Evolutionary conservation across 2,329 filamentous ascomycete genomes (phyloP).

Genomic region (Shiraia sp.): DNA sequence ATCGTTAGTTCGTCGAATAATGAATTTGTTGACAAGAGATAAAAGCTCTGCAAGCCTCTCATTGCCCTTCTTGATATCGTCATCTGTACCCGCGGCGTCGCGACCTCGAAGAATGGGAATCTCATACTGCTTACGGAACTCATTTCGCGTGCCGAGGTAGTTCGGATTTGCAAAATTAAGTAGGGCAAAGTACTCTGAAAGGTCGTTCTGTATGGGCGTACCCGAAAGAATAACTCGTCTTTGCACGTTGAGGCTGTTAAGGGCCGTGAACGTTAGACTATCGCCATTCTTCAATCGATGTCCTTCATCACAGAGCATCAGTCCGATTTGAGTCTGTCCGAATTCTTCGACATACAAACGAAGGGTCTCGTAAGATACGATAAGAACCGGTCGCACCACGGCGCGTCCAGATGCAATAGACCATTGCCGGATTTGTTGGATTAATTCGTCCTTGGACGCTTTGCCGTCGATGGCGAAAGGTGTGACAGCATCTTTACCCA

Average conservation of each 20-base stretch:
- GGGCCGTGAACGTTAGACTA: constrained; percentile 88
- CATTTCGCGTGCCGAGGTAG: constrained; percentile 81
- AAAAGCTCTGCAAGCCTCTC: constrained; percentile 81
- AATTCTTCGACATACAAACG: constrained; percentile 89
- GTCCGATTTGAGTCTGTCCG: constrained; percentile 84
- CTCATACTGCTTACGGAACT: constrained; percentile 94
- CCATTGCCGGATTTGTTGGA: constrained; percentile 90
- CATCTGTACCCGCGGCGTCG: constrained; percentile 85
- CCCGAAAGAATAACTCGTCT: constrained; percentile 93
- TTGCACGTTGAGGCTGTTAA: constrained; percentile 88
- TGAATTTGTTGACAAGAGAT: constrained; percentile 91
- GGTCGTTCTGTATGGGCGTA: constrained; percentile 95
- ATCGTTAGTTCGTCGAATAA: constrained; percentile 96
- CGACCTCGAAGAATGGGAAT: constrained; percentile 88
- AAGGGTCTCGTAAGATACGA: constrained; percentile 96
- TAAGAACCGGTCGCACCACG: constrained; percentile 89
- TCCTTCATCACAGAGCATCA: constrained; percentile 94
- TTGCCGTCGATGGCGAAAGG: constrained; percentile 98
- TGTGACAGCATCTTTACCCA: constrained; percentile 85
- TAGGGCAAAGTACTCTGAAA: constrained; percentile 96
- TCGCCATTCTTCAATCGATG: constrained; percentile 97
- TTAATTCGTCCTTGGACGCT: constrained; percentile 90
- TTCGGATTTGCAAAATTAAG: constrained; percentile 96
- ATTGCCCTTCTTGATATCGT: constrained; percentile 80
- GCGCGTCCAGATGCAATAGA: constrained; percentile 87